These are phyloP conservation scores for Rubus idaeus DNA, from an alignment of 306 rosid genomes.

Conservation along the genomic window DNA sequence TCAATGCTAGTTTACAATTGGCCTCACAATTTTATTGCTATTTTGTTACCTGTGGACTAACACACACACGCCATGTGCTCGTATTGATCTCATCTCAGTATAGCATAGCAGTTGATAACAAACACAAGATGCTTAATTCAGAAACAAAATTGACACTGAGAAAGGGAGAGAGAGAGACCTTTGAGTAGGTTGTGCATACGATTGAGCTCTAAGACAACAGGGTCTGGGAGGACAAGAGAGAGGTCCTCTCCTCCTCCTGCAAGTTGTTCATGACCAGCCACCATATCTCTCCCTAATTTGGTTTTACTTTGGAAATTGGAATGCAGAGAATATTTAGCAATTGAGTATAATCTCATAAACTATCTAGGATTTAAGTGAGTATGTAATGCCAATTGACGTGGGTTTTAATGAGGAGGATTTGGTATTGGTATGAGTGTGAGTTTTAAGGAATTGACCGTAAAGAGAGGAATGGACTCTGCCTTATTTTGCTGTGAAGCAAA, in stretches of 20 bases:
- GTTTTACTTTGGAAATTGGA: background rate
- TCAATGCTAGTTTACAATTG: no score
- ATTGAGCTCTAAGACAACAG: slow-evolving; percentile 65
- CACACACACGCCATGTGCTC: no score
- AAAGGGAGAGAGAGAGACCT: slow-evolving; percentile 42
- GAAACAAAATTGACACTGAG: background rate
- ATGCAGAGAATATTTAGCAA: slow-evolving; percentile 18
- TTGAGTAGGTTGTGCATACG: slow-evolving; percentile 62
- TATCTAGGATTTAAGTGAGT: slow-evolving; percentile 8
- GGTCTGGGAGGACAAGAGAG: slow-evolving; percentile 49
- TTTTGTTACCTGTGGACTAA: no score
- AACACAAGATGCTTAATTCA: background rate
- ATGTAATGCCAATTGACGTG: slow-evolving; percentile 1
- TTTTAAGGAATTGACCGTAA: slow-evolving; percentile 60
- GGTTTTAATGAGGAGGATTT: slow-evolving; percentile 32
- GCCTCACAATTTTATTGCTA: no score
- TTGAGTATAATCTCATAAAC: slow-evolving; percentile 21
- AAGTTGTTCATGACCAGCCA: slow-evolving; percentile 53
- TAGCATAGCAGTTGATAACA: background rate
- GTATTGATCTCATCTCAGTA: no score
- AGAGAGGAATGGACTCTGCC: slow-evolving; percentile 36
- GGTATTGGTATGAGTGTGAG: slow-evolving; percentile 23
- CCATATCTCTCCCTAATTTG: slow-evolving; percentile 21
- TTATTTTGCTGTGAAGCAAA: slow-evolving; percentile 52
- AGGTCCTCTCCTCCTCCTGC: slow-evolving; percentile 42